phyloP scores from a whole-genome alignment of 2,329 filamentous ascomycete species.

The Orbilia oligospora region DNA sequence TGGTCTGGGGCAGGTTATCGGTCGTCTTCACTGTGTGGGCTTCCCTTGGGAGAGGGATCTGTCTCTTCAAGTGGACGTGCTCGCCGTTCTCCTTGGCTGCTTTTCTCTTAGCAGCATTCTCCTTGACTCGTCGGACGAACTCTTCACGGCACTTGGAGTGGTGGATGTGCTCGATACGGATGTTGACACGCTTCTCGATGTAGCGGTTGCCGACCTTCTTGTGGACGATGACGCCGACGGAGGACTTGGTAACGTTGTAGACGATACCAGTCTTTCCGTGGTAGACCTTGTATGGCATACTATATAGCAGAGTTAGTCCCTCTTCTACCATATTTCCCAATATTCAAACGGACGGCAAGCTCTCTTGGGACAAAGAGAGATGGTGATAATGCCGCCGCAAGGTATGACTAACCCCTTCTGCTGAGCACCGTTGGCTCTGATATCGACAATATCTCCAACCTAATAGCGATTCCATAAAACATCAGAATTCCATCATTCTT shows the following conservation, averaged over 20 bases:
- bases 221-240: conserved; percentile 99
- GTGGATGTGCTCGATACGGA: conserved; percentile 96
- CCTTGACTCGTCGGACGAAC: conserved; percentile 96
- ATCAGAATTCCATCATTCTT: conserved; percentile 64
- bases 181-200: conserved; percentile 99
- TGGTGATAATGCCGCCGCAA: not conserved
- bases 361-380: not conserved
- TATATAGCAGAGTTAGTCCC: conserved; percentile 66
- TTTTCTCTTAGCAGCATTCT: conserved; percentile 91
- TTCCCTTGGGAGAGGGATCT: conserved; percentile 83
- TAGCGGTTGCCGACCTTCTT: conserved; percentile 99
- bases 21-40: conserved; percentile 83
- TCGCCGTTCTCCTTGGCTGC: conserved; percentile 91
- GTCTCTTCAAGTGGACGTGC: conserved; percentile 93
- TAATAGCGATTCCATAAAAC: conserved; percentile 68
- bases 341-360: not conserved
- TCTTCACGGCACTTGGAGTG: conserved; percentile 96
- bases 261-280: conserved; percentile 98
- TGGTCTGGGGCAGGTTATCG: conserved; percentile 90
- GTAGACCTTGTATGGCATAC: conserved; percentile 99
- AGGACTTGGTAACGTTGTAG: conserved; percentile 99
- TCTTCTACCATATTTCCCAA: not conserved
- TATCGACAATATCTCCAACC: conserved; percentile 98
- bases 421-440: conserved; percentile 98
- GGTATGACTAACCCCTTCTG: conserved; percentile 77